These are phyloP conservation scores for Bacidia gigantensis DNA, from an alignment of 495 filamentous ascomycete species.

Conservation along the genomic window DNA sequence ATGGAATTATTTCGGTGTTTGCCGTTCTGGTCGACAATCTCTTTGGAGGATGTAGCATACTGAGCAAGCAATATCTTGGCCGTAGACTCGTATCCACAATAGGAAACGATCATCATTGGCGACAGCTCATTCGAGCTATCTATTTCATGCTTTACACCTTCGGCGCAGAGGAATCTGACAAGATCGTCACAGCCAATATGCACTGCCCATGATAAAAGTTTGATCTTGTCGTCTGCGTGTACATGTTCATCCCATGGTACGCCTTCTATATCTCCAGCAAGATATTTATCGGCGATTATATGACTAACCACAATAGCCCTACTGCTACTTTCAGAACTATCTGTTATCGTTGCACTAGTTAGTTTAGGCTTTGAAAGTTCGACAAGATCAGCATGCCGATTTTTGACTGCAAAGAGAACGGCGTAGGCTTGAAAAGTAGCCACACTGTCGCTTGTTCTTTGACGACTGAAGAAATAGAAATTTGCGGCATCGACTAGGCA, in stretches of 20 bases:
- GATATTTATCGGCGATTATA: too few relatives aligned
- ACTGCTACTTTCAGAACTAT: too few relatives aligned
- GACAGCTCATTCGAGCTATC: not conserved
- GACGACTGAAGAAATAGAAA: not conserved
- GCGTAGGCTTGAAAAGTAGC: constrained; percentile 1
- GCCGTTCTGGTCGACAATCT: not conserved
- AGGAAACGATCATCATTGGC: not conserved
- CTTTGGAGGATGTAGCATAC: not conserved
- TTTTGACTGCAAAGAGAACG: not conserved
- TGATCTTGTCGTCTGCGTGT: not conserved
- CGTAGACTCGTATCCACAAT: not conserved
- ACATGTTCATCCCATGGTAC: not conserved
- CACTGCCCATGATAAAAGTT: not conserved
- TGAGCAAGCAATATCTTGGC: not conserved
- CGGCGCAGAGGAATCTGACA: not conserved
- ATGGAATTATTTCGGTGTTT: not conserved
- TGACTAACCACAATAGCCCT: too few relatives aligned
- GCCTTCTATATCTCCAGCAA: too few relatives aligned
- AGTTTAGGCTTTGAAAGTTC: not conserved
- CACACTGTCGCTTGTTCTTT: not conserved
- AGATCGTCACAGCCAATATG: not conserved
- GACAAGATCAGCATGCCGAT: not conserved
- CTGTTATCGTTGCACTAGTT: too few relatives aligned
- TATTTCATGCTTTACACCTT: not conserved
- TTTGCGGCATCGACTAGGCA: constrained; percentile 1